These are phyloP conservation scores for Sparassis latifolia DNA, from an alignment of 1,284 basidiomycete genomes.

Conservation along the genomic window DNA sequence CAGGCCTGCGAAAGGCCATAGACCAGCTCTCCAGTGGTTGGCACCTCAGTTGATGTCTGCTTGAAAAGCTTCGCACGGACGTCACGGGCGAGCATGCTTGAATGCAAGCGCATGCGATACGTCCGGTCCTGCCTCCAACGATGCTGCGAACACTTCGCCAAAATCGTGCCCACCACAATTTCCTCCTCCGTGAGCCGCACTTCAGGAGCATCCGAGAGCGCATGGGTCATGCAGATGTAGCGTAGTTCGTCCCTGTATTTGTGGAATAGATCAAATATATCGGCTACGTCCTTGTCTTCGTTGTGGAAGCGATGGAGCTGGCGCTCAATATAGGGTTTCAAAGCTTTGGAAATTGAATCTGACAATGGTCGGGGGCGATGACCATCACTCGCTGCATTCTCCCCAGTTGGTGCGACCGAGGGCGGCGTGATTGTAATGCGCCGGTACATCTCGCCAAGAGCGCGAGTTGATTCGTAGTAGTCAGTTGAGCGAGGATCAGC, in stretches of 20 bases:
- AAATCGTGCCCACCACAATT: constrained; percentile 65
- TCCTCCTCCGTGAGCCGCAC: constrained; percentile 63
- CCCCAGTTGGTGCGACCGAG: constrained; percentile 18
- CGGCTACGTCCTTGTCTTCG: constrained; percentile 25
- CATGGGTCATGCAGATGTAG: constrained; percentile 66
- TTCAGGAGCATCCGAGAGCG: constrained; percentile 51
- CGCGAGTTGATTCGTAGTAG: constrained; percentile 64
- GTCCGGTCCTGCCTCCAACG: constrained; percentile 55
- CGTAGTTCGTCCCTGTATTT: constrained; percentile 57
- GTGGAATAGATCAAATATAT: constrained; percentile 36
- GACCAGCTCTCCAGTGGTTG: constrained; percentile 27
- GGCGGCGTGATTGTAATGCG: constrained; percentile 44
- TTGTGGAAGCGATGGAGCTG: constrained; percentile 28
- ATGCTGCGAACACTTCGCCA: constrained; percentile 51
- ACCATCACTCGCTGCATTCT: constrained; percentile 5
- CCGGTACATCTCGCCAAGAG: constrained; percentile 64
- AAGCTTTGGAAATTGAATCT: constrained; percentile 43
- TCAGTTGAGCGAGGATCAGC: constrained; percentile 49
- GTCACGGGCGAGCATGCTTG: constrained; percentile 47
- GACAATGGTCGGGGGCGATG: constrained; percentile 20
- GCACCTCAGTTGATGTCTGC: constrained; percentile 19
- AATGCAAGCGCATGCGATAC: constrained; percentile 56
- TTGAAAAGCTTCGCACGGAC: constrained; percentile 39
- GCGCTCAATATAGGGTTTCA: constrained; percentile 34
- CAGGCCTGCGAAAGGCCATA: constrained; percentile 49